These are phyloP conservation scores for Mortierella sp. DNA, from an alignment of 371 early-diverging fungal species.

Conservation along the genomic window DNA sequence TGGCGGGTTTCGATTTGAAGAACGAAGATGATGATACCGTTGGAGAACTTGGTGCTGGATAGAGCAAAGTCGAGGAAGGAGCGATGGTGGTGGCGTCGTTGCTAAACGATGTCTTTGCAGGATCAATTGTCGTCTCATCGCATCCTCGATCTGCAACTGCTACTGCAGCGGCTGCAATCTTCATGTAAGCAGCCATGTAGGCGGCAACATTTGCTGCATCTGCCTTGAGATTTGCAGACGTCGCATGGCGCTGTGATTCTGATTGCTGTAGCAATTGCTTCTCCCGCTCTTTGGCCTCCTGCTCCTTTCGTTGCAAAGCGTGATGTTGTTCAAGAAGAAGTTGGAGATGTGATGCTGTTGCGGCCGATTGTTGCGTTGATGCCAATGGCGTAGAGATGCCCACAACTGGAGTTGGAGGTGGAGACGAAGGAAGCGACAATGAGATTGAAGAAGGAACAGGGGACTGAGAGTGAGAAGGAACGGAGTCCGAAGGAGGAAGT, in stretches of 20 bases:
- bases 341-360: constrained; percentile 34
- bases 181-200: constrained; percentile 49
- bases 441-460: constrained; percentile 1
- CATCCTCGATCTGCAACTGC: constrained; percentile 16
- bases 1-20: neutral
- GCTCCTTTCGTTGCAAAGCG: constrained; percentile 42
- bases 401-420: constrained; percentile 5
- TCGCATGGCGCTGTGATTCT: constrained; percentile 6
- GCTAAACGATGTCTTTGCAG: constrained; percentile 20
- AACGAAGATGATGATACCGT: neutral
- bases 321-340: constrained; percentile 51
- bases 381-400: constrained; percentile 1
- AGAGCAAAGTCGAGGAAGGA: constrained; percentile 45
- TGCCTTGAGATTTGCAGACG: constrained; percentile 15
- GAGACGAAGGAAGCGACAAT: neutral
- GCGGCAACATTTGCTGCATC: constrained; percentile 51
- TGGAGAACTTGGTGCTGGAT: constrained; percentile 13
- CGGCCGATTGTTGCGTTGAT: constrained; percentile 1
- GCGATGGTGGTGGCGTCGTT: neutral
- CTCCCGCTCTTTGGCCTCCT: constrained; percentile 27
- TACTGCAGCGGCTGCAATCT: constrained; percentile 7
- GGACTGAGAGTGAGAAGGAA: neutral
- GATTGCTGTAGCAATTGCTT: constrained; percentile 9
- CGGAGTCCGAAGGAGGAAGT: too few species aligned
- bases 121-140: constrained; percentile 17